Conservation (phyloP, 2,329 filamentous ascomycete species). For the Exutisphaerella laricina region DNA sequence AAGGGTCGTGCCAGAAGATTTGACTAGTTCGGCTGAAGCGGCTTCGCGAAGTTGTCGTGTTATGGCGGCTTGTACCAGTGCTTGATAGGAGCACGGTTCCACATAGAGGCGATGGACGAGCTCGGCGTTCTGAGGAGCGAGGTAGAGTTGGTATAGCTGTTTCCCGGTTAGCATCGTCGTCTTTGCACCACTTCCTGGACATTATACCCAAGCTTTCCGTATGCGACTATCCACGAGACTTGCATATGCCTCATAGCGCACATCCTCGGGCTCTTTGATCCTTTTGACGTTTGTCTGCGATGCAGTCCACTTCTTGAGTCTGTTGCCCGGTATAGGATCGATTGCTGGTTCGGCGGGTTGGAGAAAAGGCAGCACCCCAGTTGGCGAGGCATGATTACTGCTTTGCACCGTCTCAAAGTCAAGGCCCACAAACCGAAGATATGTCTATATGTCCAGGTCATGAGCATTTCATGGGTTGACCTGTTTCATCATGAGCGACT, state of each 20-base stretch:
- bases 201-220: constrained; percentile 74
- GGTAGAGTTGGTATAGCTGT: constrained; percentile 73
- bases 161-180: neutral
- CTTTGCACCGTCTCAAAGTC: constrained; percentile 63
- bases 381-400: constrained; percentile 89
- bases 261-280: constrained; percentile 45
- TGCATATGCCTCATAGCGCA: constrained; percentile 67
- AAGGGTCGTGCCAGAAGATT: constrained; percentile 41
- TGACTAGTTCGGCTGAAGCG: constrained; percentile 68
- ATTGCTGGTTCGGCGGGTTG: constrained; percentile 48
- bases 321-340: constrained; percentile 53
- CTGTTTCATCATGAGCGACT: constrained; percentile 29
- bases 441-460: constrained; percentile 69
- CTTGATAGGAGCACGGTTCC: constrained; percentile 52
- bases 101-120: constrained; percentile 71
- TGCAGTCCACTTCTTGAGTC: constrained; percentile 63
- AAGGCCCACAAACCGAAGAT: constrained; percentile 70
- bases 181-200: neutral
- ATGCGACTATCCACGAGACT: constrained; percentile 71
- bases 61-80: constrained; percentile 58
- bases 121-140: constrained; percentile 61
- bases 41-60: constrained; percentile 64
- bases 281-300: constrained; percentile 28
- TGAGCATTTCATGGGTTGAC: neutral
- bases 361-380: constrained; percentile 82